These are phyloP conservation scores for Drechslera avenae DNA, from an alignment of 2,329 filamentous ascomycete genomes.

Conservation along the genomic window DNA sequence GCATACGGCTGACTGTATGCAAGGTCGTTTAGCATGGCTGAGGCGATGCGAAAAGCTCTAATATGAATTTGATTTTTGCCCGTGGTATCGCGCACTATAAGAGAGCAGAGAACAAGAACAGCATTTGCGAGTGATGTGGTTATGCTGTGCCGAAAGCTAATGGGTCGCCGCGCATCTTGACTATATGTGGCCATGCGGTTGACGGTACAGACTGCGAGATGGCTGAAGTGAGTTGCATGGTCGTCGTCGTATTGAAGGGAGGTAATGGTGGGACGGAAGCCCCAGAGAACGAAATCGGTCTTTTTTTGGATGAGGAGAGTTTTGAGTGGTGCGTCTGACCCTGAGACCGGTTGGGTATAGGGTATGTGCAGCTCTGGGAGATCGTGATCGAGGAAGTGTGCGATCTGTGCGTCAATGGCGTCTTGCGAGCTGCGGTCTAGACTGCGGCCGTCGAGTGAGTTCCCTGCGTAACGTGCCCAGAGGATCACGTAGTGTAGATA, in stretches of 20 bases:
- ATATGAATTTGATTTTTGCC: conserved; percentile 6
- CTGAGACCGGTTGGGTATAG: background rate
- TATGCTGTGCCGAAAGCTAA: conserved; percentile 25
- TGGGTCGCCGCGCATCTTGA: conserved; percentile 6
- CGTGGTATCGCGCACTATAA: conserved; percentile 23
- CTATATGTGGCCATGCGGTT: conserved; percentile 15
- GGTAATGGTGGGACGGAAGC: conserved; percentile 30
- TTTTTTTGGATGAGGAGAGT: conserved; percentile 24
- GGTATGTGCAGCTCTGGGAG: conserved; percentile 3
- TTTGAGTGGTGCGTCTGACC: background rate
- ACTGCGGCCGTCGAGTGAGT: conserved; percentile 29
- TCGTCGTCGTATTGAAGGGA: conserved; percentile 28
- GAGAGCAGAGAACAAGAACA: conserved; percentile 27
- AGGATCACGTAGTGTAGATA: conserved; percentile 30
- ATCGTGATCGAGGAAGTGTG: conserved; percentile 9
- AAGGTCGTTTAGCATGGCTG: conserved; percentile 22
- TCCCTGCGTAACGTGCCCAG: conserved; percentile 33
- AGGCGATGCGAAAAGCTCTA: conserved; percentile 19
- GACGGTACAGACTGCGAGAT: conserved; percentile 24
- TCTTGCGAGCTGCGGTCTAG: conserved; percentile 10
- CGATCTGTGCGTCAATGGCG: conserved; percentile 18
- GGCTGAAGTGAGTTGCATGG: conserved; percentile 18
- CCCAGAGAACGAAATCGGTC: conserved; percentile 32
- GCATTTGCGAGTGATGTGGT: conserved; percentile 23
- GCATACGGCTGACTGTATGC: conserved; percentile 22